Evolutionary conservation across 345 rosid genomes (phyloP).

Genomic region (Hevea brasiliensis): DNA sequence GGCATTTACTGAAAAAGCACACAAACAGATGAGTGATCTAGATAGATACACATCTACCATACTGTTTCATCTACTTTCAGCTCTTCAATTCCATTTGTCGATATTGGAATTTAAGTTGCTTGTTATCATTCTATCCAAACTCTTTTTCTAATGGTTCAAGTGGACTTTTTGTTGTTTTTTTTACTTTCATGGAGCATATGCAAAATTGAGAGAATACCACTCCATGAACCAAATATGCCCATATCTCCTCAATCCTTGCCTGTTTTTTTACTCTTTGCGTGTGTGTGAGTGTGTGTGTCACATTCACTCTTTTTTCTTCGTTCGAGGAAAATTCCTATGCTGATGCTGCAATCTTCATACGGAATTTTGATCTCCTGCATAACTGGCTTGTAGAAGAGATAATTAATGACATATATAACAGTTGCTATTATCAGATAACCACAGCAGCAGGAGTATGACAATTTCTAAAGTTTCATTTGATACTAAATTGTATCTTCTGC

Average conservation of each 20-base stretch:
- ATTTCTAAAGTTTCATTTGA: not conserved
- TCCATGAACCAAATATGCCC: too few species aligned
- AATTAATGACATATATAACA: not conserved
- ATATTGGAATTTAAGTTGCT: not conserved
- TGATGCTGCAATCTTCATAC: conserved; percentile 1
- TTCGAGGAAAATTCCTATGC: not conserved
- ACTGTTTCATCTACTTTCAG: not conserved
- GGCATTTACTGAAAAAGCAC: not conserved
- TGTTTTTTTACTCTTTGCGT: not conserved
- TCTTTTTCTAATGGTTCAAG: not conserved
- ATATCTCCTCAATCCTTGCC: too few species aligned
- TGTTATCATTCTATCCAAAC: not conserved
- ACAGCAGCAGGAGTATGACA: not conserved
- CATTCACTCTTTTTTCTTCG: not conserved
- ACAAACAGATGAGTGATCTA: not conserved
- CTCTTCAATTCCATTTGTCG: not conserved
- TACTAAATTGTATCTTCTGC: too few species aligned
- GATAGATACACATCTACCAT: not conserved
- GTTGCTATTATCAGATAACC: not conserved
- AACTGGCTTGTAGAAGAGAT: not conserved
- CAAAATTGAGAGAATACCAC: not conserved
- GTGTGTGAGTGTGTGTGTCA: too few species aligned
- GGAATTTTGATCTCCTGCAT: not conserved
- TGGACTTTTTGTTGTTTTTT: not conserved
- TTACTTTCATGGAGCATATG: not conserved